A percentile compares a stretch with the other conserved stretches of the same genome.
Evolutionary conservation across 164 flowering plant species (phyloP).

Genomic region (Tetracentron sinense): DNA sequence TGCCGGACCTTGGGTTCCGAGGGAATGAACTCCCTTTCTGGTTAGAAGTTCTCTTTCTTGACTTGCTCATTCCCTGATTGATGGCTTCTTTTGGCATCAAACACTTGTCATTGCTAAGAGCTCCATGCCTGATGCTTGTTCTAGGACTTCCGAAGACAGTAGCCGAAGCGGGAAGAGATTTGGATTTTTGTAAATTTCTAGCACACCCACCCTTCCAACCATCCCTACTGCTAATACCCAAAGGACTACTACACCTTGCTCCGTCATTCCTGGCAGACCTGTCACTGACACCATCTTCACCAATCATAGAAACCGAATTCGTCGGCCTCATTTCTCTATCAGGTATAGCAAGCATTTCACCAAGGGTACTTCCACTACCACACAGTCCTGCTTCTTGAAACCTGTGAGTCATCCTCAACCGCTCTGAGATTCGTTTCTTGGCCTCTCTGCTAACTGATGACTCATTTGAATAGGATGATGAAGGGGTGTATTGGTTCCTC

Average conservation of each 20-base stretch:
- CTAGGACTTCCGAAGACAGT: constrained; percentile 21
- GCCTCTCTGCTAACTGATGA: constrained; percentile 54
- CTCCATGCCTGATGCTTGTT: constrained; percentile 21
- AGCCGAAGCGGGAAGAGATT: constrained; percentile 42
- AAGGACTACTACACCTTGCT: constrained; percentile 28
- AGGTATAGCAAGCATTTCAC: constrained; percentile 58
- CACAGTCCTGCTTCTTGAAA: no score
- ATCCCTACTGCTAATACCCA: constrained; percentile 61
- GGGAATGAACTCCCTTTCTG: constrained; percentile 18
- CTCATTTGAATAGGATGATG: constrained; percentile 26
- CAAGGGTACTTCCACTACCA: constrained; percentile 47
- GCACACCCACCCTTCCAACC: constrained; percentile 51
- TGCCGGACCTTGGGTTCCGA: constrained; percentile 21
- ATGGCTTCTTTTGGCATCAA: constrained; percentile 20
- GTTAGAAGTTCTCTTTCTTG: constrained; percentile 2
- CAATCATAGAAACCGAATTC: constrained; percentile 10
- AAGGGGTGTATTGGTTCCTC: constrained; percentile 15
- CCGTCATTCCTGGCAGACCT: constrained; percentile 10
- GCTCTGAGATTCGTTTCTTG: constrained; percentile 52
- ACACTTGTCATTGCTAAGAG: constrained; percentile 17
- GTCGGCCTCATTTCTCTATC: constrained; percentile 25
- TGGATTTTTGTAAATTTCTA: constrained; percentile 31
- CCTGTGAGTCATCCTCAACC: constrained; percentile 49
- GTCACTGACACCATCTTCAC: constrained; percentile 12
- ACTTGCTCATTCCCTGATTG: constrained; percentile 22